phyloP scores from a whole-genome alignment of 2,329 filamentous ascomycete genomes.

The Claviceps citrina region DNA sequence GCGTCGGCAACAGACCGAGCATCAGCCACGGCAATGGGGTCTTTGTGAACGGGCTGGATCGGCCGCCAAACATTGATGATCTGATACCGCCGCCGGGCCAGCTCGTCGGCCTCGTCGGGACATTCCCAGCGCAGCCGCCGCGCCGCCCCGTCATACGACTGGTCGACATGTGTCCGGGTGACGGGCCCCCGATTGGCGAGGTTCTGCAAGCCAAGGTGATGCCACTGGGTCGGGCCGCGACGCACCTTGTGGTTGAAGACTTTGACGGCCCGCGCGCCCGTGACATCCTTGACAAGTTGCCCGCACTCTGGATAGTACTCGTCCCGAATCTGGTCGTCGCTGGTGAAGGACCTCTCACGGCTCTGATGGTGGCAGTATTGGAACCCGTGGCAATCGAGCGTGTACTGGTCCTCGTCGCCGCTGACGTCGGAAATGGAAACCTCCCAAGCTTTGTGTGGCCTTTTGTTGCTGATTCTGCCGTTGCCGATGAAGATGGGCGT shows the following conservation, averaged over 20 bases:
- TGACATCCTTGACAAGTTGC: slow-evolving; percentile 44
- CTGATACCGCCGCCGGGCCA: slow-evolving; percentile 27
- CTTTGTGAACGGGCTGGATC: slow-evolving; percentile 23
- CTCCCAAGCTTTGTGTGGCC: slow-evolving; percentile 24
- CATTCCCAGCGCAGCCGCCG: slow-evolving; percentile 23
- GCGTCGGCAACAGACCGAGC: slow-evolving; percentile 32
- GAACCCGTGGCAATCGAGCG: slow-evolving; percentile 27
- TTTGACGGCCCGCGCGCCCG: slow-evolving; percentile 42
- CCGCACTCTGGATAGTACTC: slow-evolving; percentile 62
- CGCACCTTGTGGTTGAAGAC: slow-evolving; percentile 65
- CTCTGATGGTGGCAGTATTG: slow-evolving; percentile 20
- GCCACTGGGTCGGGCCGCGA: slow-evolving; percentile 37
- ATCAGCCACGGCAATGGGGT: slow-evolving; percentile 39
- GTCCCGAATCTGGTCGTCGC: slow-evolving; percentile 43
- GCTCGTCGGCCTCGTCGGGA: slow-evolving; percentile 26
- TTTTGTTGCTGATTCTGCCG: slow-evolving; percentile 15
- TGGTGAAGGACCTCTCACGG: slow-evolving; percentile 20
- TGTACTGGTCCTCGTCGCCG: slow-evolving; percentile 24
- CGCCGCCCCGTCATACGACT: slow-evolving; percentile 30
- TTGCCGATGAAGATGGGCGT: slow-evolving; percentile 19
- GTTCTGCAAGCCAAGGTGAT: slow-evolving; percentile 49
- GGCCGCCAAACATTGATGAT: slow-evolving; percentile 35
- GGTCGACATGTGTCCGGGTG: slow-evolving; percentile 33
- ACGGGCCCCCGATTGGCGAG: slow-evolving; percentile 34
- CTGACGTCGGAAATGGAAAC: slow-evolving; percentile 26